Evolutionary conservation across 2,329 filamentous ascomycete species (phyloP).

Genomic region (Domatiomyces globalis): DNA sequence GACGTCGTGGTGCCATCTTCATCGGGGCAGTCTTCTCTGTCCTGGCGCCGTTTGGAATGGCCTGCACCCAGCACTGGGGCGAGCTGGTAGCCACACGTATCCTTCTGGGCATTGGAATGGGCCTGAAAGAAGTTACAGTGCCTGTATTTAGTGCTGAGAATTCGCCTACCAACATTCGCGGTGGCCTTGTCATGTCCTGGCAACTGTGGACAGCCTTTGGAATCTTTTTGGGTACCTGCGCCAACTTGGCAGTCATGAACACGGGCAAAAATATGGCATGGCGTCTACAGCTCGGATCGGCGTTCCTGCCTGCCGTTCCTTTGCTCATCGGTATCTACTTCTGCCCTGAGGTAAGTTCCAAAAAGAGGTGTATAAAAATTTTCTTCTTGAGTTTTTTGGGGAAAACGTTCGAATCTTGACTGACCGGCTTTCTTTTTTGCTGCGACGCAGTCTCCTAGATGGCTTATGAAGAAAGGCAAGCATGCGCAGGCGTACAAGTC

Average conservation of each 20-base stretch:
- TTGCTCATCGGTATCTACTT: constrained; percentile 33
- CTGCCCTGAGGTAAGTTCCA: constrained; percentile 21
- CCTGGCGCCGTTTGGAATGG: constrained; percentile 55
- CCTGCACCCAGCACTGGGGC: constrained; percentile 43
- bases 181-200: constrained; percentile 42
- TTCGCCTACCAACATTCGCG: constrained; percentile 39
- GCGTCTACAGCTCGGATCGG: constrained; percentile 34
- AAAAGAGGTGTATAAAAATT: not conserved
- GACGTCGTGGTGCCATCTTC: constrained; percentile 52
- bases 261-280: constrained; percentile 24
- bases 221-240: constrained; percentile 28
- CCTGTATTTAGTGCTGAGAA: constrained; percentile 43
- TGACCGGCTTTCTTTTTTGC: constrained; percentile 6
- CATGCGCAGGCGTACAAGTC: constrained; percentile 30
- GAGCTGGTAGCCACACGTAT: constrained; percentile 44
- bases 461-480: constrained; percentile 33
- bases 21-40: constrained; percentile 49
- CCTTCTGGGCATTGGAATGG: constrained; percentile 31
- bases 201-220: constrained; percentile 37
- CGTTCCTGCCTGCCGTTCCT: constrained; percentile 34
- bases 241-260: constrained; percentile 29
- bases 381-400: too few relatives aligned
- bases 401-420: too few relatives aligned
- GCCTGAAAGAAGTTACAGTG: constrained; percentile 30
- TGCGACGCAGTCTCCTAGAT: constrained; percentile 32